Evolutionary conservation across 2,329 filamentous ascomycete species (phyloP).

Genomic region (Epicoccum sorghinum): DNA sequence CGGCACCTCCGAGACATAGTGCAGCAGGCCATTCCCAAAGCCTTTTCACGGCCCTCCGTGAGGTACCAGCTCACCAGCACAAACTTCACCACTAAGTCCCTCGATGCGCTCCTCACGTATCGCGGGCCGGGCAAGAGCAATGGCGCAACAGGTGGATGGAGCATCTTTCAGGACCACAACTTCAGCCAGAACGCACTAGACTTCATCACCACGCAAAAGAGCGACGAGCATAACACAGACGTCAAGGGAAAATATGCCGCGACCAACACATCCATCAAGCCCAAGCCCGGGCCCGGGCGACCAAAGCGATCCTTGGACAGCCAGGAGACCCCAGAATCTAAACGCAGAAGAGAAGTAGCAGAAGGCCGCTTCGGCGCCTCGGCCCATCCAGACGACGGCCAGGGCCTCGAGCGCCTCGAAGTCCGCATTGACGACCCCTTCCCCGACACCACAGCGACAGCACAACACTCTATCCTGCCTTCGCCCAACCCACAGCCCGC

Average conservation of each 20-base stretch:
- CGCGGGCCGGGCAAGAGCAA: constrained; percentile 74
- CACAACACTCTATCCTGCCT: neutral
- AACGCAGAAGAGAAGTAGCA: constrained; percentile 67
- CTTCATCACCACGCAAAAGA: constrained; percentile 44
- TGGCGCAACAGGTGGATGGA: constrained; percentile 77
- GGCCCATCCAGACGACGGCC: constrained; percentile 21
- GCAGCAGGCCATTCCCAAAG: constrained; percentile 80
- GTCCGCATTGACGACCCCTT: constrained; percentile 57
- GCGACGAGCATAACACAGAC: constrained; percentile 27
- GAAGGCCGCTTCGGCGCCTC: constrained; percentile 72
- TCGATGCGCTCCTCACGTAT: constrained; percentile 71
- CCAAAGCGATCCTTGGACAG: constrained; percentile 37
- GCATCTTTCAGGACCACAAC: constrained; percentile 72
- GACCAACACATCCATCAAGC: too few relatives aligned
- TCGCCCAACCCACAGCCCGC: neutral
- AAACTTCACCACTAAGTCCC: constrained; percentile 71
- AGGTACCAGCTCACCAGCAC: constrained; percentile 73
- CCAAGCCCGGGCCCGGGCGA: constrained; percentile 32
- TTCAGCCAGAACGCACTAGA: constrained; percentile 59
- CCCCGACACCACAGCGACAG: constrained; percentile 23
- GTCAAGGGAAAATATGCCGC: constrained; percentile 7
- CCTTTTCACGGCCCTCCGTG: constrained; percentile 75
- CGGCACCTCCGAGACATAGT: constrained; percentile 72
- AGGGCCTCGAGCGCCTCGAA: constrained; percentile 55
- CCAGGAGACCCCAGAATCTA: constrained; percentile 48